A percentile compares a stretch with the other conserved stretches of the same genome.
Conservation (phyloP, 148 eudicot genomes). For the Rhododendron ovatum region DNA sequence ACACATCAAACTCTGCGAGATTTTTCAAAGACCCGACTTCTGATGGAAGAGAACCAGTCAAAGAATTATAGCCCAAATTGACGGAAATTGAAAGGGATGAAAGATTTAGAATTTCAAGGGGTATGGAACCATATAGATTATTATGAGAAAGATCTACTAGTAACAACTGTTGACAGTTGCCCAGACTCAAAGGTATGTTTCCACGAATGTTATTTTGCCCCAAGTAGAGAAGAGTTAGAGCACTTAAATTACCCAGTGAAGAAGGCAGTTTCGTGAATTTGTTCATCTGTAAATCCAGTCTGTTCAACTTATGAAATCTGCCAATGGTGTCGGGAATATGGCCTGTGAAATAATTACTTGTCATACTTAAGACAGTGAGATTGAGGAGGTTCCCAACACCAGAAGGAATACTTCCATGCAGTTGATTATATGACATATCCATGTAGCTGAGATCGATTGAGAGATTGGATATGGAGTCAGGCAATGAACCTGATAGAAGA, state of each 20-base stretch:
- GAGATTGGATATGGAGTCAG: not conserved
- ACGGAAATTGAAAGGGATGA: not conserved
- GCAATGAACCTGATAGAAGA: not conserved
- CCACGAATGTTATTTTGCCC: not conserved
- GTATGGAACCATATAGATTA: not conserved
- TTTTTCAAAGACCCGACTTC: not conserved
- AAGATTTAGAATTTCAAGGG: not conserved
- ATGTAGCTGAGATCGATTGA: not conserved
- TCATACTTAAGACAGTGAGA: not conserved
- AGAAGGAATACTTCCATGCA: not conserved
- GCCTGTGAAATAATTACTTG: not conserved
- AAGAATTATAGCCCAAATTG: too few species aligned
- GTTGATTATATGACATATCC: too few species aligned
- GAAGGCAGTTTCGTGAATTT: not conserved
- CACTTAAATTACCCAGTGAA: not conserved
- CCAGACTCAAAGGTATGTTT: not conserved
- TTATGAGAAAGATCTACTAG: not conserved
- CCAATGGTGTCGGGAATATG: not conserved
- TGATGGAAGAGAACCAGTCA: not conserved
- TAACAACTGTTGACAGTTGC: too few species aligned
- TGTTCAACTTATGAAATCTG: not conserved
- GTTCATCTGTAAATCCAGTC: not conserved
- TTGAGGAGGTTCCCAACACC: not conserved
- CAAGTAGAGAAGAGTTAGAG: not conserved
- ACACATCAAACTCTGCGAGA: not conserved